Base-by-base conservation (phyloP, 1,284 basidiomycete species). In the Caloboletus firmus region DNA sequence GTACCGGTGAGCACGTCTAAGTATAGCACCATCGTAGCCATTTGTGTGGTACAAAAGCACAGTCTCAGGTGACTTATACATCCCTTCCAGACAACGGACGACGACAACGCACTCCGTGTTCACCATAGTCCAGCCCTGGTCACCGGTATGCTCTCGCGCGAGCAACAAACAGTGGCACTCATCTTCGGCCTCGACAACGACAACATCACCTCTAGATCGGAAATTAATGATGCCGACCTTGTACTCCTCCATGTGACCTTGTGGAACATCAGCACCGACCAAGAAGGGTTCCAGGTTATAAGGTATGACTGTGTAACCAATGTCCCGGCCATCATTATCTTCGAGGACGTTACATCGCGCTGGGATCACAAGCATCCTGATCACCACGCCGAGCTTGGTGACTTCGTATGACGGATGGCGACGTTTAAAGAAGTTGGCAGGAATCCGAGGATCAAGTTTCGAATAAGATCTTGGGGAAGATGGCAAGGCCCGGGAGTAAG, bases 41-140 rank as follows among this genome's bases (percentile, higher is more conserved):
- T 24, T 61, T 22, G 44, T 41, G 30, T 63, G 59, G 28, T 43
- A 59, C 36, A 63, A 43, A n/a, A 59, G 50, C 17, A 54, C 55
- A 2, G n/a, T 44, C 32, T 60, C 59, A 0, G 55, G 48, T 5
- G 7, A 5, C 24, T 45, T 24, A 8, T 18, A 18, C 42, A 61
- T 48, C 31, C 42, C 42, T 18, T 54, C 55, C 26, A 60, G 8
- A 7, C 59, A 60, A 17, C 50, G 55, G 17, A 58, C 55, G 11
- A 61, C 61, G n/a, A 63, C 7, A 7, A 63, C 59, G 6, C 58
- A 60, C 18, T 60, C 61, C 3, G 61, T 61, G 44, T 60, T 60
- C 49, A 60, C 45, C 53, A 60, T 37, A 7, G 37, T n/a, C 61
- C 59, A 62, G 10, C 61, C 58, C 32, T 46, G 36, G 13, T 62